These are phyloP conservation scores for Alternaria sp. DNA, from an alignment of 2,329 filamentous ascomycete species.

Conservation along the genomic window DNA sequence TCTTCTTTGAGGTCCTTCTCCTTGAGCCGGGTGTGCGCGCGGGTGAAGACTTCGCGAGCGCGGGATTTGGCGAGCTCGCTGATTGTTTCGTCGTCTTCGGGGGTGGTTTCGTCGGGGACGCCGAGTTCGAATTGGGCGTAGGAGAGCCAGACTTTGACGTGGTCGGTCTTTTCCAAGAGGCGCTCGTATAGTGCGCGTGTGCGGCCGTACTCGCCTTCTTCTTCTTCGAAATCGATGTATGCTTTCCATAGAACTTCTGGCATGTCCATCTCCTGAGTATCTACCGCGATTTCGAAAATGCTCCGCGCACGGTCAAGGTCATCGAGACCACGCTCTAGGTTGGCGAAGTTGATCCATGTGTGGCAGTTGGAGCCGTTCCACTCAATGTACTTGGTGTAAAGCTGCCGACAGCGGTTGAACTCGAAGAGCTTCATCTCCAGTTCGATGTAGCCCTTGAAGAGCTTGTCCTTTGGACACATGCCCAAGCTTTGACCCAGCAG, in stretches of 20 bases:
- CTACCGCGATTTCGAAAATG: constrained; percentile 89
- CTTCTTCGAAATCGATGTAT: constrained; percentile 98
- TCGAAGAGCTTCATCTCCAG: constrained; percentile 93
- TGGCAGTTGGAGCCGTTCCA: constrained; percentile 90
- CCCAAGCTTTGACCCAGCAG: constrained; percentile 88
- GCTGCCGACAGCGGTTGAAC: constrained; percentile 85
- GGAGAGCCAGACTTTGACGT: constrained; percentile 99
- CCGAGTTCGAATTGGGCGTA: constrained; percentile 99
- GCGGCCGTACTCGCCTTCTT: constrained; percentile 87
- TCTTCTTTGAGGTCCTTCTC: constrained; percentile 92
- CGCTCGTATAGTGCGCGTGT: constrained; percentile 87
- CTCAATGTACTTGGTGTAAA: constrained; percentile 93
- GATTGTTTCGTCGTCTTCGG: constrained; percentile 60
- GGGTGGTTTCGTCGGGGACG: constrained; percentile 76
- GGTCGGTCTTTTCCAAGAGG: constrained; percentile 90
- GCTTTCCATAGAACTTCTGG: constrained; percentile 97
- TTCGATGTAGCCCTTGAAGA: constrained; percentile 93
- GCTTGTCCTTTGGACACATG: constrained; percentile 93
- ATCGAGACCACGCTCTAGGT: constrained; percentile 88
- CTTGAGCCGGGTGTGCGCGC: constrained; percentile 85
- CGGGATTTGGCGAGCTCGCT: constrained; percentile 83
- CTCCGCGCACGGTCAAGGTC: constrained; percentile 86
- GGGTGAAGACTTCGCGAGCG: constrained; percentile 82
- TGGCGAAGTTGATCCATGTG: constrained; percentile 96
- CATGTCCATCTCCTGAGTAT: constrained; percentile 88